Conservation (phyloP, 2,329 filamentous ascomycete genomes). For the Bipolaris zeicola region DNA sequence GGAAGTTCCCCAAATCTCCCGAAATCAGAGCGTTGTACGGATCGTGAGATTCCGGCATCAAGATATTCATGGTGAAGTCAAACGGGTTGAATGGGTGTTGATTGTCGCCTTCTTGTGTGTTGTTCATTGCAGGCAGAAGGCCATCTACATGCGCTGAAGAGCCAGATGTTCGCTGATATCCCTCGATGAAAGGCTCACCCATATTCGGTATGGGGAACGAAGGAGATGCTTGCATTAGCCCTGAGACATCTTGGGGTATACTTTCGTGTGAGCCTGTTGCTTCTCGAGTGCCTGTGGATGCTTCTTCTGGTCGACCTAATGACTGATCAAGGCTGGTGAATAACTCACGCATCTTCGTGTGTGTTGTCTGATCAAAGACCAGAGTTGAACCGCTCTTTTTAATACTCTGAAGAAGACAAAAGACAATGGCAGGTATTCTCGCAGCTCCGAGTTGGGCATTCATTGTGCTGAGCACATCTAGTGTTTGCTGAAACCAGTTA, state of each 20-base stretch:
- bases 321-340: slow-evolving; percentile 19
- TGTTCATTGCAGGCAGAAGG: slow-evolving; percentile 30
- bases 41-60: slow-evolving; percentile 14
- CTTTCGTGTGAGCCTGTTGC: not conserved
- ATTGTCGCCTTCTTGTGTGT: slow-evolving; percentile 2
- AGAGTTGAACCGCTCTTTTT: slow-evolving; percentile 17
- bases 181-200: slow-evolving; percentile 3
- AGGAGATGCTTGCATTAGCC: slow-evolving; percentile 16
- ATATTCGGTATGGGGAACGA: slow-evolving; percentile 12
- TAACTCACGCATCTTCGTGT: slow-evolving; percentile 19
- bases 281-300: not conserved
- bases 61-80: slow-evolving; percentile 3
- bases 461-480: slow-evolving; percentile 30
- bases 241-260: slow-evolving; percentile 4
- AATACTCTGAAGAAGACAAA: slow-evolving; percentile 29
- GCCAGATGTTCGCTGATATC: slow-evolving; percentile 7
- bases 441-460: slow-evolving; percentile 28
- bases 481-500: slow-evolving; percentile 22
- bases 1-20: slow-evolving; percentile 57
- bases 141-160: slow-evolving; percentile 26
- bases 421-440: slow-evolving; percentile 33
- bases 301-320: not conserved
- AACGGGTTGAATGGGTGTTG: slow-evolving; percentile 14
- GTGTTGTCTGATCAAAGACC: slow-evolving; percentile 18
- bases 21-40: slow-evolving; percentile 44